These are phyloP conservation scores for Saururus chinensis DNA, from an alignment of 164 flowering plant species.

Conservation along the genomic window DNA sequence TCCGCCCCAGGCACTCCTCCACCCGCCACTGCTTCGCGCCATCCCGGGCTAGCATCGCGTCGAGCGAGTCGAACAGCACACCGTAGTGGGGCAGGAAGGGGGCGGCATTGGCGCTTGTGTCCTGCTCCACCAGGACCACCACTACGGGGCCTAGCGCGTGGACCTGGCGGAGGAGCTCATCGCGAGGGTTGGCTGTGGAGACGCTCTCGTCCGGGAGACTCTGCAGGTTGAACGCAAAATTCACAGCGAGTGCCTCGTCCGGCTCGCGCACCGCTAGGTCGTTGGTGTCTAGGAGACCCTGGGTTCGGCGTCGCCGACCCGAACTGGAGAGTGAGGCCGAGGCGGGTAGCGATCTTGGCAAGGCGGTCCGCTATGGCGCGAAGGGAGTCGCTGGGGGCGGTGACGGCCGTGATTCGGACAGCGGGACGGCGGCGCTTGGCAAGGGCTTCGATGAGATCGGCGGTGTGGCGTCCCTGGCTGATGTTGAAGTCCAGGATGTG, in stretches of 20 bases:
- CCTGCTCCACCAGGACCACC: constrained; percentile 75
- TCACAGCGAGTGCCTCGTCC: constrained; percentile 64
- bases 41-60: constrained; percentile 32
- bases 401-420: constrained; percentile 45
- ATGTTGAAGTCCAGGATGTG: constrained; percentile 45
- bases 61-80: constrained; percentile 64
- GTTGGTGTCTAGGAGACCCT: constrained; percentile 26
- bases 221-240: constrained; percentile 57
- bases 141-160: constrained; percentile 46
- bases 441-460: constrained; percentile 48
- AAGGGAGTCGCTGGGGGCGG: constrained; percentile 17
- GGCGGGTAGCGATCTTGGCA: constrained; percentile 27
- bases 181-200: constrained; percentile 71
- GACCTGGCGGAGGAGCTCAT: constrained; percentile 70
- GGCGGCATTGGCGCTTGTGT: constrained; percentile 72
- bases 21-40: constrained; percentile 29
- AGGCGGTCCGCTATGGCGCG: constrained; percentile 31
- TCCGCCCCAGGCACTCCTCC: constrained; percentile 62
- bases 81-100: constrained; percentile 55
- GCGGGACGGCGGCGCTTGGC: constrained; percentile 16
- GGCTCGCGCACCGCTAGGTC: constrained; percentile 36
- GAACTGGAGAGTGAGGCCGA: constrained; percentile 35
- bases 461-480: constrained; percentile 59
- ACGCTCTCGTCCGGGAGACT: constrained; percentile 88
- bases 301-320: constrained; percentile 10